Percentiles rank a stretch among this genome's conserved stretches.
These are phyloP conservation scores for Penicillium sp. DNA, from an alignment of 2,329 filamentous ascomycete genomes.

Conservation along the genomic window DNA sequence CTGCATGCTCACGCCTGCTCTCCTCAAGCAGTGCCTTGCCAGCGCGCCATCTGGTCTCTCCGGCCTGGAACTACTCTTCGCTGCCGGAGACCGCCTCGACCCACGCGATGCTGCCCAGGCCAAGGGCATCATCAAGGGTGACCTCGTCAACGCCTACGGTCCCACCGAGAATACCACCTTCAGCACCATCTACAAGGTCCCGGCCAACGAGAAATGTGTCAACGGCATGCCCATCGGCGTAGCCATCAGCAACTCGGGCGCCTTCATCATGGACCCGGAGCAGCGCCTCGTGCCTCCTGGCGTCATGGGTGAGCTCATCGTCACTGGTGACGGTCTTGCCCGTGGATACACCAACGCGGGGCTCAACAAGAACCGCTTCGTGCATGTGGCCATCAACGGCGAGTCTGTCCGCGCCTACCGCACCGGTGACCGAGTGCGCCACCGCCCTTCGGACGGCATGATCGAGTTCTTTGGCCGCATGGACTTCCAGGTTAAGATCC, in stretches of 20 bases:
- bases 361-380: background rate
- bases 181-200: background rate
- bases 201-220: background rate
- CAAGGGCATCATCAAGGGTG: too few relatives aligned
- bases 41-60: too few relatives aligned
- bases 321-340: background rate
- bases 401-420: background rate
- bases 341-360: background rate
- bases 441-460: background rate
- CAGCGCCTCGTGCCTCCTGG: background rate
- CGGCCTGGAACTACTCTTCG: too few relatives aligned
- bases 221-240: background rate
- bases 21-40: background rate
- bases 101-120: too few relatives aligned
- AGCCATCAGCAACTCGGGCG: background rate
- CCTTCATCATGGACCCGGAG: background rate
- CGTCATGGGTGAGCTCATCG: background rate
- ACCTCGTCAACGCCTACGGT: too few relatives aligned
- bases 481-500: background rate
- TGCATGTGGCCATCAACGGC: background rate
- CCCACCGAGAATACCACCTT: background rate
- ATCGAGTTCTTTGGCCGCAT: background rate
- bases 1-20: background rate
- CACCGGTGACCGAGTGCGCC: background rate
- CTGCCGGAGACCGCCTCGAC: too few relatives aligned